Base-by-base conservation (phyloP, 2,329 filamentous ascomycete genomes). In the Grosmannia penicillata region DNA sequence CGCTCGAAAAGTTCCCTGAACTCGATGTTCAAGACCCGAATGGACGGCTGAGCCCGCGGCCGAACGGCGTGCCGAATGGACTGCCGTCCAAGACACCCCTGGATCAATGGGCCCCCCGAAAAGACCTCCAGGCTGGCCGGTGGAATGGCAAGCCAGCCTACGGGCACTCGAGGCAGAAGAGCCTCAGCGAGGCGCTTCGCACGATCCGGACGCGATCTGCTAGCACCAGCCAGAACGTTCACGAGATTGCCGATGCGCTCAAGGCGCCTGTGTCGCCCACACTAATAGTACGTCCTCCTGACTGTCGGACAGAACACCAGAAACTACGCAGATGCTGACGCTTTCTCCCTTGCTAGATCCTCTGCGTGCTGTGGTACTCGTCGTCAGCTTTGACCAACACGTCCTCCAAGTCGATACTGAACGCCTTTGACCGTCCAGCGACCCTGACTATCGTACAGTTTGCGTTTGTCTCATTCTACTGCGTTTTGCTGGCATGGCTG, bases 311-410 rank as follows among this genome's bases (percentile, higher is more conserved):
- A n/a, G n/a, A n/a, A n/a, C n/a, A n/a, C n/a, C n/a, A n/a, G n/a
- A n/a, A n/a, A n/a, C n/a, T n/a, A n/a, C 13, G 7, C n/a, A 8
- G 11, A 30, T 6, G 9, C 32, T 39, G 17, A 26, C 28, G 13
- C 3, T 10, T 35, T 30, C 17, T 25, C 14, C 25, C 25, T 36
- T 38, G 37, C 29, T 36, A 95, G 89, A 60, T 72, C 36, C 76
- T 95, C 35, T 96, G 89, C 60, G 63, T 87, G 41, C 62, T 89
- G 53, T 96, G 91, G 91, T 98, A 96, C 65, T 72, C 82, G 56
- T 93, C 87, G 19, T 96, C 89, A 31, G 91, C 93, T 45, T 66
- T 96, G 49, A 95, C 91, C 45, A 98, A 96, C 56, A 95, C 91
- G 3, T 96, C 91, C 19, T 95, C 91, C 37, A 98, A 98, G 62